Evolutionary conservation across 2,329 filamentous ascomycete genomes (phyloP).

Genomic region (Fusarium humuli): DNA sequence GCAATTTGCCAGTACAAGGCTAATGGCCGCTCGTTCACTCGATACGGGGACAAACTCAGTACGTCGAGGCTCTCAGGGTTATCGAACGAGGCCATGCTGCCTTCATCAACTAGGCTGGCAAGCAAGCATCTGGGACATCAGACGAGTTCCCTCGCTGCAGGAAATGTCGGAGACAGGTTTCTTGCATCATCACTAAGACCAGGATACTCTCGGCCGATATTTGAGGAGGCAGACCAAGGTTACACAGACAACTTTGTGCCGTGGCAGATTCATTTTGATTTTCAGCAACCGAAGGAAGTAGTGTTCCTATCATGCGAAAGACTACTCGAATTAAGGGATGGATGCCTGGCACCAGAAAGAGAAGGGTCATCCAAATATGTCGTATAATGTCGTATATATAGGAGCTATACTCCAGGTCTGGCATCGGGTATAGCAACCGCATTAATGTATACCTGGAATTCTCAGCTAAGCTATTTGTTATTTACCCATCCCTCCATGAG

Average conservation of each 20-base stretch:
- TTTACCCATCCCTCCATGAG: background rate
- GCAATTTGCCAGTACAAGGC: background rate
- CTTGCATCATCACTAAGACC: background rate
- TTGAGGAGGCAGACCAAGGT: background rate
- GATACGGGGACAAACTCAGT: background rate
- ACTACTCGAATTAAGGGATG: background rate
- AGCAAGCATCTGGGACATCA: background rate
- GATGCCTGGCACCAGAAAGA: background rate
- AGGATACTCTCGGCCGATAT: background rate
- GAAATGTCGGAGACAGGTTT: background rate
- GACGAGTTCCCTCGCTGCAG: background rate
- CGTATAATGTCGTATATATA: background rate
- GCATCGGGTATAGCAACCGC: background rate
- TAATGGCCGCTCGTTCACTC: background rate
- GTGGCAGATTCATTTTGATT: background rate
- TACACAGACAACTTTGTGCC: background rate
- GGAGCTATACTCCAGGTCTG: background rate
- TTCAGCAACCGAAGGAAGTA: background rate
- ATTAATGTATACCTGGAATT: background rate
- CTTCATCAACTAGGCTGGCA: background rate
- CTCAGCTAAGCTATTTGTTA: background rate
- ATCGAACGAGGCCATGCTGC: background rate
- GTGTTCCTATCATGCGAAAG: background rate
- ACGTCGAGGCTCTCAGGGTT: background rate
- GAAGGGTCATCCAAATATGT: background rate